Conservation (phyloP, 2,329 filamentous ascomycete species). For the Talaromyces marneffei region DNA sequence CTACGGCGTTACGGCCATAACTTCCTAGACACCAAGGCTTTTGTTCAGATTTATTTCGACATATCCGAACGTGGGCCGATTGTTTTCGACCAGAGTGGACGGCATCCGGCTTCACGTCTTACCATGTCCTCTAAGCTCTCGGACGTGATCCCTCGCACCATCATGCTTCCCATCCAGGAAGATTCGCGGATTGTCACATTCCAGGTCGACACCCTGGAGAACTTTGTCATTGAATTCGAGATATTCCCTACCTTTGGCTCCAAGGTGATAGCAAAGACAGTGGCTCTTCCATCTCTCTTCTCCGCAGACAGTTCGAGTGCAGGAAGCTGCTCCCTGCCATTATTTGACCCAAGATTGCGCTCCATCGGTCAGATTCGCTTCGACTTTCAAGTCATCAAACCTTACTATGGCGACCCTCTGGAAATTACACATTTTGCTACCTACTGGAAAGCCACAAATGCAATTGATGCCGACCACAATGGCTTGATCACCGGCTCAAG, state of each 20-base stretch:
- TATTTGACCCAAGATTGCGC: slow-evolving; percentile 86
- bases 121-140: slow-evolving; percentile 96
- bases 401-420: slow-evolving; percentile 82
- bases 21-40: slow-evolving; percentile 95
- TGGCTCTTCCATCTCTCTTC: slow-evolving; percentile 84
- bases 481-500: slow-evolving; percentile 92
- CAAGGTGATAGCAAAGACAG: slow-evolving; percentile 93
- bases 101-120: slow-evolving; percentile 88
- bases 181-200: slow-evolving; percentile 91
- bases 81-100: slow-evolving; percentile 93
- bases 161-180: slow-evolving; percentile 92
- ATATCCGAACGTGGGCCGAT: slow-evolving; percentile 63
- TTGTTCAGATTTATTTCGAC: slow-evolving; percentile 87
- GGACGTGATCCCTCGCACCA: slow-evolving; percentile 91
- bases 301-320: slow-evolving; percentile 67
- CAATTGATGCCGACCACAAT: slow-evolving; percentile 76
- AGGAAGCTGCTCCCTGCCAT: slow-evolving; percentile 73
- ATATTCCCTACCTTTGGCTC: slow-evolving; percentile 96
- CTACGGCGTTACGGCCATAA: slow-evolving; percentile 94
- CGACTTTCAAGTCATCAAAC: slow-evolving; percentile 92
- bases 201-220: slow-evolving; percentile 88
- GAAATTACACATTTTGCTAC: slow-evolving; percentile 98
- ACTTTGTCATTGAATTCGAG: slow-evolving; percentile 93
- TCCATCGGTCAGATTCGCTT: slow-evolving; percentile 93
- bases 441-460: slow-evolving; percentile 98